Base-by-base conservation (phyloP, 805 yeast species). In the Clavispora fructus region DNA sequence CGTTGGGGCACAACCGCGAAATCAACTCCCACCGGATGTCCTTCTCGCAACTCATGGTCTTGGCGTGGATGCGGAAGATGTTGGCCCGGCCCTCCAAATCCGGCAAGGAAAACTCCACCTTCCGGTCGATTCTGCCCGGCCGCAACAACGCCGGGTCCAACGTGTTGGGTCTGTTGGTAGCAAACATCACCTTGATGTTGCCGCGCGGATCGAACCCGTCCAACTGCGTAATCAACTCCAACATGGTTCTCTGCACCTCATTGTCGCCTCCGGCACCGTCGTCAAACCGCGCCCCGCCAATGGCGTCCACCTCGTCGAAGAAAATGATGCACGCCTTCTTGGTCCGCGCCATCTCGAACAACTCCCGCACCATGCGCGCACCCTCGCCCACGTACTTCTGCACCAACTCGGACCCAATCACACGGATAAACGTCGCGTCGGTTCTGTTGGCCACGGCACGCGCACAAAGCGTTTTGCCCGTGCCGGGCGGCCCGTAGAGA, bases 191-290 rank as follows among this genome's bases (percentile, higher is more conserved):
- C 75, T 94, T 94, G 67, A 94, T 94, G 68, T 94, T 94, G 62
- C 98, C 99, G 69, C 98, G 85, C 50, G 99, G 96, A 61, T 94
- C 99, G 67, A 94, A 94, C 45, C 99, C 99, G 67, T 94, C 99
- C 63, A 94, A 77, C 67, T 94, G 99, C 38, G 98, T 90, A 62
- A 94, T 94, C 59, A 94, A 80, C 69, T 94, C 99, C 79, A 94
- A 78, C 99, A 94, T 94, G 39, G 99, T 94, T 75, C 99, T 82
- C 72, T 94, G 99, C 45, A 94, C 99, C 72, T 94, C 99, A 64
- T 92, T 94, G 68, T 94, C 99, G 62, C 98, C 98, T 58, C 97
- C 98, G 10, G 98, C 98, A 60, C 98, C 98, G 65, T 94, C 99
- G 67, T 94, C 99, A 64, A 94, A 94, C 67, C 99, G 84, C n/a